Evolutionary conservation across 208 protist species (phyloP).

Genomic region (Leptomonas seymouri): DNA sequence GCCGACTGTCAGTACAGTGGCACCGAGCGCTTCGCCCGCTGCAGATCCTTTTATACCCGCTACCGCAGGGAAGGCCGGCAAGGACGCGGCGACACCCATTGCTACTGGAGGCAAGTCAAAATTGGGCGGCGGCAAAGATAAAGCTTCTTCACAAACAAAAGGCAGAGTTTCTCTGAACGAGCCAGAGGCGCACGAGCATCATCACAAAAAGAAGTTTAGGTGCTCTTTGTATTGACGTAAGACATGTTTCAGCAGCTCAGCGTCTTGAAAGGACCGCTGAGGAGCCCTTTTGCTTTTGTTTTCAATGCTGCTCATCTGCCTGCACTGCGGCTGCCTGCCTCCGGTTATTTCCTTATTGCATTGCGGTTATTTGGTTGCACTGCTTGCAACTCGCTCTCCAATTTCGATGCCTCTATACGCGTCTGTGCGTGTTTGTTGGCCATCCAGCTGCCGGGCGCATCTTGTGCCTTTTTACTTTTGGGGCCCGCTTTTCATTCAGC

Average conservation of each 20-base stretch:
- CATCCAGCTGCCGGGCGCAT: no score
- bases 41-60: slow-evolving; percentile 9
- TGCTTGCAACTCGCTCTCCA: no score
- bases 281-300: neutral
- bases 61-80: neutral
- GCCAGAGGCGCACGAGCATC: neutral
- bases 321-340: no score
- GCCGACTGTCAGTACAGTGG: neutral
- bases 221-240: slow-evolving; percentile 13
- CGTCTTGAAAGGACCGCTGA: no score
- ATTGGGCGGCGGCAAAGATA: neutral
- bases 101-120: slow-evolving; percentile 4
- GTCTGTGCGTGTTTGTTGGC: no score
- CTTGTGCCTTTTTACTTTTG: no score
- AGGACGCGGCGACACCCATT: neutral
- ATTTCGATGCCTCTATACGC: no score
- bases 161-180: slow-evolving; percentile 28
- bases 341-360: no score
- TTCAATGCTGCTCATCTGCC: no score
- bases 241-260: no score
- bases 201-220: slow-evolving; percentile 32
- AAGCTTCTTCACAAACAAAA: neutral
- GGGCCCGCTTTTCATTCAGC: no score
- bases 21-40: neutral
- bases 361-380: no score